Evolutionary conservation across 495 filamentous ascomycete species (phyloP).

Genomic region (Acidomyces sp.): DNA sequence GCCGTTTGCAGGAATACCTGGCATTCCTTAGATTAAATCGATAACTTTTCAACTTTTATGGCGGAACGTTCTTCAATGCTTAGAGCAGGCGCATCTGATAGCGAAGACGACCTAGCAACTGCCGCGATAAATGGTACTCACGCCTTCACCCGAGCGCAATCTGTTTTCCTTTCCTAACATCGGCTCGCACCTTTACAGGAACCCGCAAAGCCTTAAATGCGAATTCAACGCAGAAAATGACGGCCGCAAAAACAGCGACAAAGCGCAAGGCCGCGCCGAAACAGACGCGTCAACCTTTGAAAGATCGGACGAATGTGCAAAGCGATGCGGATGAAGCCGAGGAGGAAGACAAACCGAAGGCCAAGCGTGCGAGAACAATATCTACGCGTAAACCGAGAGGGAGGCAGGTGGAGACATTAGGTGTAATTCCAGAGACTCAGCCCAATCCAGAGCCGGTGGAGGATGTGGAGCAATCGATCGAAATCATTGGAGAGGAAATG

Average conservation of each 20-base stretch:
- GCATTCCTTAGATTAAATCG: background rate
- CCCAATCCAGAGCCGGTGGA: conserved; percentile 32
- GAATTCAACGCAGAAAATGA: conserved; percentile 22
- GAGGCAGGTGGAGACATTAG: conserved; percentile 11
- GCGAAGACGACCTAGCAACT: conserved; percentile 25
- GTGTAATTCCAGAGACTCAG: conserved; percentile 36
- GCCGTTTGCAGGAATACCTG: too few species aligned
- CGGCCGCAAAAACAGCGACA: conserved; percentile 23
- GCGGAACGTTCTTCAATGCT: background rate
- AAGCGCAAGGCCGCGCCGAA: conserved; percentile 26
- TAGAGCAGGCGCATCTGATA: conserved; percentile 25
- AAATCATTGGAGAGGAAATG: conserved; percentile 13
- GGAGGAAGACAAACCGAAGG: conserved; percentile 29
- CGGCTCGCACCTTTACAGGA: conserved; percentile 5
- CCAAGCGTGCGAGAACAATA: conserved; percentile 25
- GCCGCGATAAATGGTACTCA: conserved; percentile 2
- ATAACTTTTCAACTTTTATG: background rate
- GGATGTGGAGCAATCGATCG: conserved; percentile 25
- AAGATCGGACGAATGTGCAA: conserved; percentile 38
- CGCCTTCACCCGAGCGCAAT: background rate
- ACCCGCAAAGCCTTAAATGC: conserved; percentile 18
- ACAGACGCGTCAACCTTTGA: conserved; percentile 35
- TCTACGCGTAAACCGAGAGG: conserved; percentile 19
- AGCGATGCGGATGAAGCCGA: conserved; percentile 40
- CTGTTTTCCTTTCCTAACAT: background rate